Base-by-base conservation (phyloP, 2,329 filamentous ascomycete genomes). In the Colletotrichum sp. region DNA sequence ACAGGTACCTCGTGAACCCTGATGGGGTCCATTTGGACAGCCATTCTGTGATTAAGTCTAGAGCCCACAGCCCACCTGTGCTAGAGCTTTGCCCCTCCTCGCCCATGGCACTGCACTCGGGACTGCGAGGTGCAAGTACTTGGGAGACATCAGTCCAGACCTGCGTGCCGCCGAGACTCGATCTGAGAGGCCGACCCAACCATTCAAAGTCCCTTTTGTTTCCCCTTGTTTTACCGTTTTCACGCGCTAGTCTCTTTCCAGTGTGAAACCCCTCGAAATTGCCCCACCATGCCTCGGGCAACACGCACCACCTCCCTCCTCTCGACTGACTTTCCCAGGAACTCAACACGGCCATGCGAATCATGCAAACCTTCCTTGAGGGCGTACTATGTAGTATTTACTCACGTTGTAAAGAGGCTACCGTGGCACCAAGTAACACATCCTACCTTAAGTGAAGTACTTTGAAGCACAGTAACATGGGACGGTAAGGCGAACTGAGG, bases 181-280 rank as follows among this genome's bases (percentile, higher is more conserved):
- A 72, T 75, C 44, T 69, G 29, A 76, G 73, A 76, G 73, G 73
- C 1, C 44, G 13, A 52, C 44, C n/a, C 44, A 52, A 25, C n/a
- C n/a, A 52, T 52, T 22, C 44, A 52, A 25, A 52, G 44, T 69
- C 39, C 69, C 25, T 69, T 69, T 36, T 59, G 71, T 68, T 75
- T 75, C 71, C 75, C 62, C 64, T 72, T 72, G 66, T 62, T 77
- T 77, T 72, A 72, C 72, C 68, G 49, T 76, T 65, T 39, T 19
- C 34, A 30, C n/a, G 52, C 77, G 69, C 77, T 78, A 78, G 59
- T 57, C 77, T 49, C 15, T 27, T 77, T 72, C 75, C 7, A 61
- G 63, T 27, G 49, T 62, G 67, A 76, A 76, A 73, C 72, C 76
- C 76, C 77, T 77, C 76, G 66, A 71, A 72, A 39, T 34, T 70